A percentile compares a stretch with the other conserved stretches of the same genome.
phyloP scores from a whole-genome alignment of 331 rosid species.

The Arachis monticola region DNA sequence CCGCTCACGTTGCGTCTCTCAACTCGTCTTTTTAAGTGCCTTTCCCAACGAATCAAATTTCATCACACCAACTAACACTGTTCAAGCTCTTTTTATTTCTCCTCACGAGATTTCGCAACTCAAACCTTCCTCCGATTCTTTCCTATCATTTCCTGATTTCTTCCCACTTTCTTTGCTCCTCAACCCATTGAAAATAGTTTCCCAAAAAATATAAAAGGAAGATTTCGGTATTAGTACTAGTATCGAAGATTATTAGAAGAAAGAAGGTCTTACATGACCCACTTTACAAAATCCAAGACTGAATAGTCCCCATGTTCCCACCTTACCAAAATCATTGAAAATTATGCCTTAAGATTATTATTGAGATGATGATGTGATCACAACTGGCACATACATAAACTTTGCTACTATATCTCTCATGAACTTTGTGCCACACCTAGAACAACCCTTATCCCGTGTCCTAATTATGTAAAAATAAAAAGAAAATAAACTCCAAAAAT shows the following conservation, averaged over 20 bases:
- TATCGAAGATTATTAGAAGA: background rate
- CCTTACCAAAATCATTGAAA: slow-evolving; percentile 48
- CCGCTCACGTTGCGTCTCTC: slow-evolving; percentile 42
- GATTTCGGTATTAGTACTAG: slow-evolving; percentile 4
- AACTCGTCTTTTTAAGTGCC: slow-evolving; percentile 41
- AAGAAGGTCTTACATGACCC: slow-evolving; percentile 58
- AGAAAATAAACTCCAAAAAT: background rate
- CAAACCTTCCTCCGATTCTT: slow-evolving; percentile 29
- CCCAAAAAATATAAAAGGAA: background rate
- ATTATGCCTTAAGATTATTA: background rate
- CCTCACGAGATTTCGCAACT: slow-evolving; percentile 48
- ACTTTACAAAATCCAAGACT: slow-evolving; percentile 70
- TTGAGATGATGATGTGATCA: slow-evolving; percentile 20
- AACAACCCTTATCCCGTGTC: slow-evolving; percentile 17
- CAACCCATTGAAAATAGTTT: slow-evolving; percentile 32
- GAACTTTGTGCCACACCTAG: slow-evolving; percentile 30
- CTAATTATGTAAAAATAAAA: slow-evolving; percentile 12
- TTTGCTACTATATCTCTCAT: slow-evolving; percentile 13
- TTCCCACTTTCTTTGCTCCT: slow-evolving; percentile 51
- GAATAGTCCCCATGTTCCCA: slow-evolving; percentile 41
- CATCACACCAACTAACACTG: slow-evolving; percentile 3
- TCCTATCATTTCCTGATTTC: slow-evolving; percentile 41
- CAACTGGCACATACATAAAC: slow-evolving; percentile 29
- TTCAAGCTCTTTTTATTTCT: slow-evolving; percentile 35
- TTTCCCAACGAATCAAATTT: slow-evolving; percentile 14